Evolutionary conservation across 768 basidiomycete genomes (phyloP), one percentile per base, ranked within the genome.

Genomic region (Dioszegia aurantiaca): DNA sequence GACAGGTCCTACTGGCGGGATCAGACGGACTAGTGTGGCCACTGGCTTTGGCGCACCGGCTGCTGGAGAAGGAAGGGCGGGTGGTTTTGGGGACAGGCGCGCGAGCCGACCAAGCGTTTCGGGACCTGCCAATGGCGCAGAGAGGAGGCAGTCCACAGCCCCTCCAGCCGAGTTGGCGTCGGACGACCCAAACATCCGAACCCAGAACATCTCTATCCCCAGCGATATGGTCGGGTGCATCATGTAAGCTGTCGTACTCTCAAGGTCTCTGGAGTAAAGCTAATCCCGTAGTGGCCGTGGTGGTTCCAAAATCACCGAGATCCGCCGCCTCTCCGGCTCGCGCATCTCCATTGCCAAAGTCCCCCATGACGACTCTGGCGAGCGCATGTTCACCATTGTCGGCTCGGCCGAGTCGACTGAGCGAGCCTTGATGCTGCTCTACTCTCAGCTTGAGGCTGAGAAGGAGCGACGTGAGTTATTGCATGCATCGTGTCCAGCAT

Each of bases 261-360:
- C 26, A 24, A 23, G 42, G 11, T 14, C 24, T 39, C 33, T 26
- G 17, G 40, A 24, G 24, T 24, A 12, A 11, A 36, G 57, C 61
- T 61, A 31, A 53, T 27, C 19, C 87, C 9, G 88, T 79, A 98
- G 97, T 70, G 94, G 94, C 59, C 89, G 92, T 64, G 90, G 87
- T 76, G 94, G 94, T 28, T 88, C 90, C 65, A 98, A 98, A 83
- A 99, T 99, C 70, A 98, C 94, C 52, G 95, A 99, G 78, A 99
- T 99, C 75, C 89, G 95, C 69, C 89, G 94, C 58, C 85, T 98
- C 43, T 95, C 91, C 61, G 95, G 95, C 39, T 94, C 90, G 68
- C 91, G 92, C 80, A 99, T 99, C 77, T 90, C 88, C 56, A 99
- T 99, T 72, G 95, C 95, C 66, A 99, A 99, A 79, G 87, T 89